Evolutionary conservation across 2,329 filamentous ascomycete species (phyloP), one percentile per base, ranked within the genome.

Genomic region (Fusarium foetens): DNA sequence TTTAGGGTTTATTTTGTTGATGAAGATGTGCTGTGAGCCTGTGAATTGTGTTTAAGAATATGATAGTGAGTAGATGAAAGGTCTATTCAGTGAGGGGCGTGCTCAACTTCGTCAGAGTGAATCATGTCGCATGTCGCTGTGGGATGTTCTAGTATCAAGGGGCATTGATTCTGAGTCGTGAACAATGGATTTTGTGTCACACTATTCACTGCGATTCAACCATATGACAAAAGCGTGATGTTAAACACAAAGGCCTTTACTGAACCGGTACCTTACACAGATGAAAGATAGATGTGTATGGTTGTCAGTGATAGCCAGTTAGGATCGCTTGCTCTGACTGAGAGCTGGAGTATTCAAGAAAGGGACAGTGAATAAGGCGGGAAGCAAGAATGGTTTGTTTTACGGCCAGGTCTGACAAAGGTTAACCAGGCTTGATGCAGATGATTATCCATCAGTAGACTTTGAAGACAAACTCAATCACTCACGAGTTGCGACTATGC

Each of bases 1-100:
- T 70, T 39, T 53, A 48, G 29, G 60, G 61, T 63, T 70, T 66
- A 12, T 49, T 42, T 42, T 45, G 51, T 63, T 65, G 29, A 42
- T 66, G 54, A n/a, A 48, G 6, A n/a, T 21, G 23, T 36, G 23
- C 23, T 41, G 27, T 41, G 27, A 66, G 39, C 45, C 45, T 46
- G 19, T 59, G 33, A 16, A 46, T 39, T 48, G 17, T 51, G 29
- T 45, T 14, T 14, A 21, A 12, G 52, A 33, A 21, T 25, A 45
- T 58, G 25, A 48, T n/a, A 23, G 12, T 36, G 29, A 27, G 23
- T 25, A 25, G 49, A 38, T 51, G 48, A 14, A 19, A 25, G 48
- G 29, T 35, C 46, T 51, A 25, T 51, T 21, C 31, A 35, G n/a
- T 25, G n/a, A 35, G n/a, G 8, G 48, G 12, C 8, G n/a, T 8